Evolutionary conservation across 2,329 filamentous ascomycete species (phyloP).

Genomic region (Aspergillus quadricinctus): DNA sequence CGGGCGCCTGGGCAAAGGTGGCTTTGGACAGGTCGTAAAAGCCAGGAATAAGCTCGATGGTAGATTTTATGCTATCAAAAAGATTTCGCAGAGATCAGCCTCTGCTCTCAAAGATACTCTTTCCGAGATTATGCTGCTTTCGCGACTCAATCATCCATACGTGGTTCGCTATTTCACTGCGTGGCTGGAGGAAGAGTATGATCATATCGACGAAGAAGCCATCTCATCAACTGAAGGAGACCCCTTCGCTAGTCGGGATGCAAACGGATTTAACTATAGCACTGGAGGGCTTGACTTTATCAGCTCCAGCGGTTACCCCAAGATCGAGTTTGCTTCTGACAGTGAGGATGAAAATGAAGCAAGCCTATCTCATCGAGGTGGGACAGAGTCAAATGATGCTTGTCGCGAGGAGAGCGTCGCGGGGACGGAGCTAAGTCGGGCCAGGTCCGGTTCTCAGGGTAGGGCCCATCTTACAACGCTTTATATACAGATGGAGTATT

Average conservation of each 20-base stretch:
- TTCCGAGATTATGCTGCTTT: slow-evolving; percentile 82
- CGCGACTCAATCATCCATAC: slow-evolving; percentile 85
- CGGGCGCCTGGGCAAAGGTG: slow-evolving; percentile 82
- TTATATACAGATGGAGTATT: slow-evolving; percentile 99
- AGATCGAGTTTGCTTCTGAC: slow-evolving; percentile 68
- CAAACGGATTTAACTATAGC: slow-evolving; percentile 57
- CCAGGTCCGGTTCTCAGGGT: slow-evolving; percentile 45
- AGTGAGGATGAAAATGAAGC: slow-evolving; percentile 44
- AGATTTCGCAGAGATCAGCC: slow-evolving; percentile 79
- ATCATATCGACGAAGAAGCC: slow-evolving; percentile 39
- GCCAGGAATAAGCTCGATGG: slow-evolving; percentile 91
- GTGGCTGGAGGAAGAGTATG: slow-evolving; percentile 73
- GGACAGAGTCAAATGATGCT: slow-evolving; percentile 18
- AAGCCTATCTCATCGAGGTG: slow-evolving; percentile 31
- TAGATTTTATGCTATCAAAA: slow-evolving; percentile 93
- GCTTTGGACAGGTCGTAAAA: slow-evolving; percentile 94
- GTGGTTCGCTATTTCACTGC: slow-evolving; percentile 90
- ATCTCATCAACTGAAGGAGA: slow-evolving; percentile 53
- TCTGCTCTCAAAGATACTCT: slow-evolving; percentile 60
- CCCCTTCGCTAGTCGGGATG: slow-evolving; percentile 31
- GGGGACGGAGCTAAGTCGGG: slow-evolving; percentile 35
- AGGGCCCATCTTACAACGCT: slow-evolving; percentile 66
- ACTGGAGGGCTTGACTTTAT: slow-evolving; percentile 88
- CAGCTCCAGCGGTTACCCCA: slow-evolving; percentile 73
- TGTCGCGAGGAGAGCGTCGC: slow-evolving; percentile 22